Evolutionary conservation across 2,329 filamentous ascomycete species (phyloP), one percentile per base, ranked within the genome.

Genomic region (Xylariaceae sp.): DNA sequence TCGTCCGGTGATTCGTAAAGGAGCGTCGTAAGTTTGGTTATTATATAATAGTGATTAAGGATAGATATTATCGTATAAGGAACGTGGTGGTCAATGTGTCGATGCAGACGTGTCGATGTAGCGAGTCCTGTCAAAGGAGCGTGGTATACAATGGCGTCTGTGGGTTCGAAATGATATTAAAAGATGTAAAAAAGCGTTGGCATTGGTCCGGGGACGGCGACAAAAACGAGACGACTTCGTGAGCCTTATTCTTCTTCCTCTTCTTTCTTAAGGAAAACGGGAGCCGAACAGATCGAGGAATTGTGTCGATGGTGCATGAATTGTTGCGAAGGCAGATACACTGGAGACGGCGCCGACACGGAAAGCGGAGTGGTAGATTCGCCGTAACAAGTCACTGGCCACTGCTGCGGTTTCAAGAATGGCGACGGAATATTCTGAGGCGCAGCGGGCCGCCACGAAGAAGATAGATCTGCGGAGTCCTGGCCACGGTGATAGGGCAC

Each of bases 401-500:
- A 71, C 45, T 75, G 73, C 41, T 78, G 75, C 13, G 78, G 72
- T 55, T 72, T 70, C 60, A 78, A 72, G 65, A 77, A 80, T 53
- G 77, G 78, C 51, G 80, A 80, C 13, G 77, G 75, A 54, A 73
- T 72, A 59, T 72, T 69, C 57, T 73, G 69, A 55, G 74, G 69
- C 47, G 76, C 71, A 55, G 74, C 65, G 53, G 76, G 73, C 53
- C 73, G 69, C 60, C 72, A 65, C 23, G 69, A 64, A 56, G 69
- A 51, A 5, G 65, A 63, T 17, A 59, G 61, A 39, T 53, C 50
- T 45, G 53, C 41, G 51, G 56, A 41, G 53, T 71, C 67, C 61
- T 64, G 65, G 58, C 62, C 65, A 44, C 61, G 17, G 17, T 18
- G 65, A 23, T 60, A 69, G 47, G 75, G 67, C 60, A 78, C 75